phyloP scores from a whole-genome alignment of 2,329 filamentous ascomycete genomes.

The Daldinia sp. region DNA sequence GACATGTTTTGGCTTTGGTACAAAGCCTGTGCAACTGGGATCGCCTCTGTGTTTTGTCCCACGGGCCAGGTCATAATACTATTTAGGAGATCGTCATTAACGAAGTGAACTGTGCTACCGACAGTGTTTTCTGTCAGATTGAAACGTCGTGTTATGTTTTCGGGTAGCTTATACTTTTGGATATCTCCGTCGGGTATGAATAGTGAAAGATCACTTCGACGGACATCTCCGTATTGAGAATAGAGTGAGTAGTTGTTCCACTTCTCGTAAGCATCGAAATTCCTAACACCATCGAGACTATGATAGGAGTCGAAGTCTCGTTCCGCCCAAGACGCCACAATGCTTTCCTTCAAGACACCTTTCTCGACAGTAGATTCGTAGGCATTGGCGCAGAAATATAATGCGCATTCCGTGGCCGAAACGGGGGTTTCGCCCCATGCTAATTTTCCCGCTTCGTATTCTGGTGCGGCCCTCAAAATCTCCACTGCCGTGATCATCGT shows the following conservation, averaged over 20 bases:
- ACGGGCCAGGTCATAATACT: constrained; percentile 15
- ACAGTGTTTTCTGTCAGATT: constrained; percentile 25
- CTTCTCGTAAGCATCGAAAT: constrained; percentile 18
- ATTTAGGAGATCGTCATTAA: constrained; percentile 23
- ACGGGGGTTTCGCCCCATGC: constrained; percentile 32
- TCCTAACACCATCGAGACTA: neutral
- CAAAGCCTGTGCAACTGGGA: constrained; percentile 16
- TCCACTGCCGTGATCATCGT: constrained; percentile 26
- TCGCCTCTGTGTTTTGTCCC: neutral
- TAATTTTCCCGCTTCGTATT: constrained; percentile 1
- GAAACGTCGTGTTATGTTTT: constrained; percentile 9
- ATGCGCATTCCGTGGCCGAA: constrained; percentile 39
- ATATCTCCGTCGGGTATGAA: constrained; percentile 9
- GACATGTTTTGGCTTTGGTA: constrained; percentile 27
- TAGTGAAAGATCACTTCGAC: constrained; percentile 23
- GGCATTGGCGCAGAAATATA: constrained; percentile 37
- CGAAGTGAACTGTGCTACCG: constrained; percentile 23
- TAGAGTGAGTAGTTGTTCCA: constrained; percentile 29
- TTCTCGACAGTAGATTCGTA: constrained; percentile 26
- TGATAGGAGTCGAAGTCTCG: constrained; percentile 19
- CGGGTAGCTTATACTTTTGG: constrained; percentile 1
- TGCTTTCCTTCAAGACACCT: constrained; percentile 16
- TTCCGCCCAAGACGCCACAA: constrained; percentile 25
- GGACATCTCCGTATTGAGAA: neutral
- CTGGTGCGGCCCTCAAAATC: constrained; percentile 14